Base-by-base conservation (phyloP, 1,139 yeast species). In the Debaryomycetaceae sp. region DNA sequence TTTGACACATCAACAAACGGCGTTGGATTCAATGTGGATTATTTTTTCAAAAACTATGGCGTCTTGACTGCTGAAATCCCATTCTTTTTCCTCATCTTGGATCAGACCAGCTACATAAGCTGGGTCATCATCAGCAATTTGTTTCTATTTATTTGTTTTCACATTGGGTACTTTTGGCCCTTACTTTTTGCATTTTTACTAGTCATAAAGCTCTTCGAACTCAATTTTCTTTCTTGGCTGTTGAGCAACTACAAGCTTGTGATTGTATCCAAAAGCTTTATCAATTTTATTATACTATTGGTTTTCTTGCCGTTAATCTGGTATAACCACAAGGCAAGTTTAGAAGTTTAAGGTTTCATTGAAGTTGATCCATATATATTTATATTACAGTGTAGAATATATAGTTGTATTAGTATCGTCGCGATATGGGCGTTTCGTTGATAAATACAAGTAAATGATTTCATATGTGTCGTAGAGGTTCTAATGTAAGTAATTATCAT, bases 401-500 rank as follows among this genome's bases (percentile, higher is more conserved):
- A 17, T 17, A 17, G 20, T 17, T 17, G 20, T 17, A 17, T 17
- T 17, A 4, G 4, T 17, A 17, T 17, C 20, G 20, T 17, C 20
- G 20, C 20, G 20, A 17, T 17, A 17, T 17, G 20, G 20, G 20
- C 20, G 20, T 17, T 17, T 17, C 20, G 2, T 17, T 17, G 20
- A 17, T 4, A 4, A 17, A 2, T 17, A 17, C 20, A 17, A 17
- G 20, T 17, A 17, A 17, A 17, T 17, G 2, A 17, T 17, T 27
- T 27, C 31, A 27, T 27, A 11, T 8, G 11, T 8, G 11, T 27
- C 8, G 13, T 36, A 36, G 36, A 41, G 38, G 31, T 43, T 40
- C 34, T 46, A 39, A 36, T 52, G 48, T 45, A 73, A 55, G 48
- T 65, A 71, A 38, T 65, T 67, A 41, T 73, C 75, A 54, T 73